Evolutionary conservation across 176 grass and related monocot species (phyloP).

Genomic region (Avena atlantica): DNA sequence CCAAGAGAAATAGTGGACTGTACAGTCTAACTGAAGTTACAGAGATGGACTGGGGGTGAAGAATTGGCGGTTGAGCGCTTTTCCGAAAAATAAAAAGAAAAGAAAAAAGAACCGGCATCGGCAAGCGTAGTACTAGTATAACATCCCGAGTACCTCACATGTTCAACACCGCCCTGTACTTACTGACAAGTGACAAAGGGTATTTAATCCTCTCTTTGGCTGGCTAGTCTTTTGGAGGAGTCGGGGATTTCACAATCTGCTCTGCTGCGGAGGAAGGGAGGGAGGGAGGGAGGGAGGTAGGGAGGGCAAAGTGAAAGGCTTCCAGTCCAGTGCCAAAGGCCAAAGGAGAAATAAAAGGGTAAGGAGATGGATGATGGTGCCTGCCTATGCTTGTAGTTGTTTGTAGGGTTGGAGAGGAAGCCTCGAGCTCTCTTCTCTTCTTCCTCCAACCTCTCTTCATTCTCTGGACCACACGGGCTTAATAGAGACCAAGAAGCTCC

Average conservation of each 20-base stretch:
- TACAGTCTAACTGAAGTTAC: not conserved
- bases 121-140: not conserved
- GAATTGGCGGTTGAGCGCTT: slow-evolving; percentile 10
- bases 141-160: slow-evolving; percentile 32
- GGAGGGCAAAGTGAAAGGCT: slow-evolving; percentile 20
- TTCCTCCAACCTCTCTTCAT: not conserved
- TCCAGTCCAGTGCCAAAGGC: slow-evolving; percentile 10
- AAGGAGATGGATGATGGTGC: slow-evolving; percentile 9
- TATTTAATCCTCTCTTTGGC: slow-evolving; percentile 32
- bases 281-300: too few species aligned
- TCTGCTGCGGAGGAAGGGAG: not conserved
- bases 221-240: slow-evolving; percentile 10
- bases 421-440: slow-evolving; percentile 21
- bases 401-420: not conserved
- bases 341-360: slow-evolving; percentile 22
- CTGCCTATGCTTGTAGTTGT: slow-evolving; percentile 18
- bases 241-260: slow-evolving; percentile 27
- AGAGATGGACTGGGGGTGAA: not conserved
- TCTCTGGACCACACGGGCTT: slow-evolving; percentile 32
- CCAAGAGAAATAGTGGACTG: not conserved
- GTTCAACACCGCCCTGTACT: slow-evolving; percentile 39
- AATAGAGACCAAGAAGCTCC: slow-evolving; percentile 1
- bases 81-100: not conserved
- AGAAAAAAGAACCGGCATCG: slow-evolving; percentile 10
- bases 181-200: slow-evolving; percentile 40